Conservation (phyloP, 768 basidiomycete genomes). For the Lanmaoa pseudosensibilis region DNA sequence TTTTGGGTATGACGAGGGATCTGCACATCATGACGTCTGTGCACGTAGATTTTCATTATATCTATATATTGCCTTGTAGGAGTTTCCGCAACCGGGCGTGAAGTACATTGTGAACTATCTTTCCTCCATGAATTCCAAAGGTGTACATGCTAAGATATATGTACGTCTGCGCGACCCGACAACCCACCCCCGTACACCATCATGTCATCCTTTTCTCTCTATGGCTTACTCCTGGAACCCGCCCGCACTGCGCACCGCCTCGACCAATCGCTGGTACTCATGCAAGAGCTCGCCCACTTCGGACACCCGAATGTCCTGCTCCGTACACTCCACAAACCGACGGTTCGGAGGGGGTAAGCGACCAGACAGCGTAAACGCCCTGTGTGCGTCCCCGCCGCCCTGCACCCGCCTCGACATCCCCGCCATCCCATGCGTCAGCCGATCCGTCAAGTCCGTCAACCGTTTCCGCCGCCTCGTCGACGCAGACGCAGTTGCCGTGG, state of each 20-base stretch:
- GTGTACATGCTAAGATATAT: not conserved
- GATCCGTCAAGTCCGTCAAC: conserved; percentile 55
- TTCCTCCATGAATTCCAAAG: too few species aligned
- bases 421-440: conserved; percentile 72
- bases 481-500: not conserved
- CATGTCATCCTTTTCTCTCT: too few species aligned
- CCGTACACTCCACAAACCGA: conserved; percentile 69
- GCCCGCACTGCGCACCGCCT: conserved; percentile 57
- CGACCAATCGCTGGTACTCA: conserved; percentile 81
- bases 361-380: conserved; percentile 39
- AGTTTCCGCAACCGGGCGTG: not conserved
- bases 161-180: not conserved
- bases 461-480: conserved; percentile 54
- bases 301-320: conserved; percentile 75
- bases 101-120: not conserved
- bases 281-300: conserved; percentile 79
- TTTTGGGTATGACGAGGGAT: not conserved
- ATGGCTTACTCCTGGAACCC: conserved; percentile 34
- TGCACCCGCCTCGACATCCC: conserved; percentile 47
- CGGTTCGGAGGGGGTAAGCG: conserved; percentile 61
- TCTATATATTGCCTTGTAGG: not conserved
- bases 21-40: not conserved
- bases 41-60: not conserved
- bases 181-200: too few species aligned
- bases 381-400: conserved; percentile 28